Evolutionary conservation across 1,139 yeast genomes (phyloP).

Genomic region (Protomyces pachydermus): DNA sequence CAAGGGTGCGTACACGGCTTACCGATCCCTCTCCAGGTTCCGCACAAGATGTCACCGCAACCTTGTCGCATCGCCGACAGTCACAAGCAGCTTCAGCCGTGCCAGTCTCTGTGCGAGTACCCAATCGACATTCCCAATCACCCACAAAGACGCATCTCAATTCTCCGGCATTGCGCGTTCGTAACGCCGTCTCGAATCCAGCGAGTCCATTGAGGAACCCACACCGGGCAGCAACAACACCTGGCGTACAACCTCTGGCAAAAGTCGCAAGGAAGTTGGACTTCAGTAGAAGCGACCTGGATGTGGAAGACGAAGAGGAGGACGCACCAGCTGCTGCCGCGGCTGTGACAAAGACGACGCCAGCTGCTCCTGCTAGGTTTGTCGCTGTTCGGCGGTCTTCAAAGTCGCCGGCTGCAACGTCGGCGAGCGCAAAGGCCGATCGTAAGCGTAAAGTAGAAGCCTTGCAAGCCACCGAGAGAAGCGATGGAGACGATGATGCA

Average conservation of each 20-base stretch:
- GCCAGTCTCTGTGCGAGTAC: neutral
- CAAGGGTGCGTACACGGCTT: neutral
- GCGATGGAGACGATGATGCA: neutral
- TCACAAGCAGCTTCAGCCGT: constrained; percentile 1
- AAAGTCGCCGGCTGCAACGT: neutral
- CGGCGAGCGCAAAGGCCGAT: neutral
- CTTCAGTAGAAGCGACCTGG: constrained; percentile 13
- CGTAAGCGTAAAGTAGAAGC: neutral
- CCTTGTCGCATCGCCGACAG: constrained; percentile 7
- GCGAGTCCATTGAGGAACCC: constrained; percentile 7
- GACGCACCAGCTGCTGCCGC: neutral
- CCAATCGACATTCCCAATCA: constrained; percentile 22
- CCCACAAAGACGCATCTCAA: constrained; percentile 34
- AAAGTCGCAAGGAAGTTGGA: constrained; percentile 29
- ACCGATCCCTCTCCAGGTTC: constrained; percentile 8
- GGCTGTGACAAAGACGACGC: neutral
- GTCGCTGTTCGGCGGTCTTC: neutral
- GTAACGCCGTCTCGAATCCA: constrained; percentile 27
- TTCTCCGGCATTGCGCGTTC: constrained; percentile 34
- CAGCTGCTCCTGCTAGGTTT: neutral
- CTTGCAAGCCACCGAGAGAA: neutral
- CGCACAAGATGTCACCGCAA: constrained; percentile 13
- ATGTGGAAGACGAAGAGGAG: neutral
- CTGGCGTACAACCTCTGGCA: neutral
- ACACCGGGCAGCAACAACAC: neutral